These are phyloP conservation scores for Trichoderma harzianum DNA, from an alignment of 2,329 filamentous ascomycete genomes.

Conservation along the genomic window DNA sequence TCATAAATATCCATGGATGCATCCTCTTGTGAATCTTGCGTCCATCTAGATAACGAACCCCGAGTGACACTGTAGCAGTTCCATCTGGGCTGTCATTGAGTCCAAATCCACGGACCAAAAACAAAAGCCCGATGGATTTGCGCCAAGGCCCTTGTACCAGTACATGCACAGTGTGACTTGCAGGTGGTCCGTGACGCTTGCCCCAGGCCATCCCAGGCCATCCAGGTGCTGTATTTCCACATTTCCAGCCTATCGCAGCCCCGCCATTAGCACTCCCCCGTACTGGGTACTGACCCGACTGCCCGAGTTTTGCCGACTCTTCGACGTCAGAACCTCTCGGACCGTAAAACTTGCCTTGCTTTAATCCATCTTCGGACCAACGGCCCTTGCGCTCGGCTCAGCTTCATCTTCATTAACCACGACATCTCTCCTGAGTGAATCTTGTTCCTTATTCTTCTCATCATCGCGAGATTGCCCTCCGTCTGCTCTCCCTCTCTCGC, in stretches of 20 bases:
- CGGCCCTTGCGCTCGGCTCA: slow-evolving; percentile 1
- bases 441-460: neutral
- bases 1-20: neutral
- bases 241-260: slow-evolving; percentile 31
- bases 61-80: neutral
- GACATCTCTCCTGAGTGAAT: neutral
- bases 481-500: neutral
- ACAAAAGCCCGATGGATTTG: neutral
- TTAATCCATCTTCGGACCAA: slow-evolving; percentile 3
- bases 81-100: neutral
- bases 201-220: neutral
- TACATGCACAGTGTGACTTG: slow-evolving; percentile 12
- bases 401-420: neutral
- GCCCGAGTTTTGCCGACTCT: slow-evolving; percentile 19
- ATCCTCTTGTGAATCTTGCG: neutral
- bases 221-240: slow-evolving; percentile 6
- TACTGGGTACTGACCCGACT: neutral
- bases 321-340: slow-evolving; percentile 19
- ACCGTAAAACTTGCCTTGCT: neutral
- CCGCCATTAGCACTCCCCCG: slow-evolving; percentile 31
- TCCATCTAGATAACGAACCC: neutral
- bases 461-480: neutral
- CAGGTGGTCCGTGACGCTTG: neutral
- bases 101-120: neutral
- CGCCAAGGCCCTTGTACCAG: neutral